Percentiles rank a stretch among this genome's conserved stretches.
phyloP scores from a whole-genome alignment of 768 basidiomycete genomes.

The Boletellus ananiceps region DNA sequence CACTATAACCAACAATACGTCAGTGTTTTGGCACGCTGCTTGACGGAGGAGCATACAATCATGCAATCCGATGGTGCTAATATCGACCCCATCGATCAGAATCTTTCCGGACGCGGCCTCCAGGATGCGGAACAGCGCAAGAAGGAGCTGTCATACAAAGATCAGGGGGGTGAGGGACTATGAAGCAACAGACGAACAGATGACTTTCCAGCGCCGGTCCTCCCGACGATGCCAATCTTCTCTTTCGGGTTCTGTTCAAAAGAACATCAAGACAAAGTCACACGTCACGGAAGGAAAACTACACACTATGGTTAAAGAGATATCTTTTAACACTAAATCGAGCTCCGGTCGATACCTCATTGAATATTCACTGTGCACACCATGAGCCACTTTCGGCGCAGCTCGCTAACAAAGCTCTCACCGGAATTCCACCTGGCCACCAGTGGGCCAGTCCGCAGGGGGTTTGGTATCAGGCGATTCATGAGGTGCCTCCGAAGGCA shows the following conservation, averaged over 20 bases:
- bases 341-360: conserved; percentile 77
- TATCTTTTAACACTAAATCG: conserved; percentile 72
- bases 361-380: conserved; percentile 53
- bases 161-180: not conserved
- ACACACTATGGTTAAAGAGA: conserved; percentile 65
- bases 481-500: conserved; percentile 67
- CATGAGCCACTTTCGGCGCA: not conserved
- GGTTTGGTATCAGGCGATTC: conserved; percentile 57
- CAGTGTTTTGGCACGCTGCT: not conserved
- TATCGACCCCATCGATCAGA: conserved; percentile 69
- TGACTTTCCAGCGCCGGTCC: conserved; percentile 80
- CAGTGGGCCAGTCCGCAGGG: conserved; percentile 54
- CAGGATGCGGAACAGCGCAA: conserved; percentile 75
- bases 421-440: not conserved
- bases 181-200: conserved; percentile 41
- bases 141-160: conserved; percentile 41
- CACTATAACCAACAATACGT: conserved; percentile 32
- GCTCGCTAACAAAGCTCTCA: not conserved
- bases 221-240: conserved; percentile 85
- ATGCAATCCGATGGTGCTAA: conserved; percentile 69
- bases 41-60: conserved; percentile 32
- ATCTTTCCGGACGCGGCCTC: conserved; percentile 68
- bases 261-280: conserved; percentile 3
- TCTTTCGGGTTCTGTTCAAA: conserved; percentile 61
- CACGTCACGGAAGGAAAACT: not conserved